Evolutionary conservation across 179 eudicot genomes (phyloP).

Genomic region (Silene coronaria): DNA sequence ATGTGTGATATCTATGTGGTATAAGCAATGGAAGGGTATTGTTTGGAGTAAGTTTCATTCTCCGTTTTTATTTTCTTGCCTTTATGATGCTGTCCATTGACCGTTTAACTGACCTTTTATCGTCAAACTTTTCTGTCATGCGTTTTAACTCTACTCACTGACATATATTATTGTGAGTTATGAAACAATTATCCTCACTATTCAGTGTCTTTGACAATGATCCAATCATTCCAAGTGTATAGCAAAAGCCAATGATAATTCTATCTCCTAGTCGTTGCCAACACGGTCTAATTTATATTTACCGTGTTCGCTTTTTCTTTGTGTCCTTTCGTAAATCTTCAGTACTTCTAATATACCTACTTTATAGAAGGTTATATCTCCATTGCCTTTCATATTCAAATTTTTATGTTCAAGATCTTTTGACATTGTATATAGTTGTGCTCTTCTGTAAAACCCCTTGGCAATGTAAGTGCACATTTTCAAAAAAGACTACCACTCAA

Average conservation of each 20-base stretch:
- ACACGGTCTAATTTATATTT: not conserved
- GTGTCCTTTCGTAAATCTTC: not conserved
- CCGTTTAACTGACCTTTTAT: not conserved
- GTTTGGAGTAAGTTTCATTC: too few relatives aligned
- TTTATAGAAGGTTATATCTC: not conserved
- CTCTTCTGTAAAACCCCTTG: not conserved
- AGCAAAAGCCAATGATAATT: not conserved
- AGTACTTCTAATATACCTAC: too few relatives aligned
- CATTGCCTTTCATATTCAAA: not conserved
- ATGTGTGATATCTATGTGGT: too few relatives aligned
- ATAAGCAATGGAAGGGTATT: too few relatives aligned
- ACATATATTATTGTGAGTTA: not conserved
- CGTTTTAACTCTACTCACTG: not conserved
- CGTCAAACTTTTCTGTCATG: not conserved
- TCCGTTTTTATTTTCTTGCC: not conserved
- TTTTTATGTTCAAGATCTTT: not conserved
- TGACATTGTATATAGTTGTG: not conserved
- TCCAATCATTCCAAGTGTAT: not conserved
- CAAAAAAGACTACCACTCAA: not conserved
- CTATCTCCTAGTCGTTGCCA: not conserved
- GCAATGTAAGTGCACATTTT: not conserved
- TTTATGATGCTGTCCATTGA: constrained; percentile 8
- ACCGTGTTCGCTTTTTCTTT: not conserved
- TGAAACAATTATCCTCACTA: not conserved
- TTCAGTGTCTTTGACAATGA: constrained; percentile 1